Conservation (phyloP, 768 basidiomycete species). For the Crepidotus variabilis region DNA sequence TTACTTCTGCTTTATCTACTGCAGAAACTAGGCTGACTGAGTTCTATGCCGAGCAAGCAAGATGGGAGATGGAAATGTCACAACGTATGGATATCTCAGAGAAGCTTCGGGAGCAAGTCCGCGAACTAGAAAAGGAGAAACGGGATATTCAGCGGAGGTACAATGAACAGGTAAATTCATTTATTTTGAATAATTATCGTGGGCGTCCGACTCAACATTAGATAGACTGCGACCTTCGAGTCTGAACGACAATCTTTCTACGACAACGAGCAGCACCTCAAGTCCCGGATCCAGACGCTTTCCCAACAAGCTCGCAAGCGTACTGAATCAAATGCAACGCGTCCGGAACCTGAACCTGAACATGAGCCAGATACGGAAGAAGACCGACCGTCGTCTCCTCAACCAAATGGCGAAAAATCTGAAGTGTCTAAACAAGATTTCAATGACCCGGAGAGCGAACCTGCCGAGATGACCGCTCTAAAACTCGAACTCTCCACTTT, state of each 20-base stretch:
- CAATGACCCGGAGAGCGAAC: constrained; percentile 67
- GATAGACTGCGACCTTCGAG: constrained; percentile 82
- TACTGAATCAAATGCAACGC: constrained; percentile 29
- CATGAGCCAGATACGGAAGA: constrained; percentile 28
- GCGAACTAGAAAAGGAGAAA: constrained; percentile 88
- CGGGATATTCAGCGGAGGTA: constrained; percentile 78
- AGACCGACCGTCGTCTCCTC: constrained; percentile 13
- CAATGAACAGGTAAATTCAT: constrained; percentile 71
- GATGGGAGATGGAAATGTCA: constrained; percentile 78
- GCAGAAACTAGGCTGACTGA: constrained; percentile 76
- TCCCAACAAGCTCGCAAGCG: constrained; percentile 57
- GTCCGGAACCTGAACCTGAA: constrained; percentile 38
- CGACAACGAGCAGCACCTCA: constrained; percentile 91
- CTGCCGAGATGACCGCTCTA: constrained; percentile 85
- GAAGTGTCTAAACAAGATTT: constrained; percentile 36
- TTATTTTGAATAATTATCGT: constrained; percentile 4
- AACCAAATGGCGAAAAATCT: constrained; percentile 11
- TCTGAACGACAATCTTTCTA: constrained; percentile 90
- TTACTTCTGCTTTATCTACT: constrained; percentile 59
- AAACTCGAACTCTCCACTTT: constrained; percentile 82
- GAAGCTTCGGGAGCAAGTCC: constrained; percentile 75
- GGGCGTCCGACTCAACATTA: constrained; percentile 10
- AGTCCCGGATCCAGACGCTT: constrained; percentile 83
- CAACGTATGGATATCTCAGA: constrained; percentile 81
- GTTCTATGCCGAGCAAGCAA: constrained; percentile 75